phyloP scores from a whole-genome alignment of 495 filamentous ascomycete species.

The Sporormia fimetaria region DNA sequence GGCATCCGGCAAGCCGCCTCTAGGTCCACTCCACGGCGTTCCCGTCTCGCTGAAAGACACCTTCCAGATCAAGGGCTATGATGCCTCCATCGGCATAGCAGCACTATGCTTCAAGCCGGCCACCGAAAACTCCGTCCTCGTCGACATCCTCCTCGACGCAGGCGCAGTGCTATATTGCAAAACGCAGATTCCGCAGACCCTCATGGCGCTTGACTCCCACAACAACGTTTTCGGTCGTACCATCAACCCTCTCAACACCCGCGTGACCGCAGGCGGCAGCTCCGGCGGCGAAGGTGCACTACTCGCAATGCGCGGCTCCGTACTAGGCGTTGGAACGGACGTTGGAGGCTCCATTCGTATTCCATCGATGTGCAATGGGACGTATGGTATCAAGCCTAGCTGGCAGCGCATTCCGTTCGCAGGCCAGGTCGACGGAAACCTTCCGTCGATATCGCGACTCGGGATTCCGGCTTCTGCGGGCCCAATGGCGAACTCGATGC shows the following conservation, averaged over 20 bases:
- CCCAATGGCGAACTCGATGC: conserved; percentile 28
- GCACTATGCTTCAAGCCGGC: conserved; percentile 29
- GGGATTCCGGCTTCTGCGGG: conserved; percentile 31
- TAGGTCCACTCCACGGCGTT: conserved; percentile 34
- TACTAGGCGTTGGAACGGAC: conserved; percentile 45
- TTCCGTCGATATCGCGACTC: conserved; percentile 22
- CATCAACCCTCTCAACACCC: conserved; percentile 30
- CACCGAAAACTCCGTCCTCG: conserved; percentile 25
- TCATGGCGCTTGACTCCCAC: conserved; percentile 34
- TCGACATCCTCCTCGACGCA: conserved; percentile 28
- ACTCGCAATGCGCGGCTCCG: conserved; percentile 30
- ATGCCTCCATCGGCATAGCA: conserved; percentile 31
- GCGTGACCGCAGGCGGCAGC: conserved; percentile 44
- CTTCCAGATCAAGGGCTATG: conserved; percentile 32
- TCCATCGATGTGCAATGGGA: conserved; percentile 51
- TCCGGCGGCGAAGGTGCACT: conserved; percentile 47
- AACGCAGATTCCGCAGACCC: conserved; percentile 37
- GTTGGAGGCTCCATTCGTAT: conserved; percentile 62
- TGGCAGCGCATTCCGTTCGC: conserved; percentile 44
- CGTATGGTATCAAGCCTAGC: conserved; percentile 50
- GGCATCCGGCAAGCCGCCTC: conserved; percentile 24
- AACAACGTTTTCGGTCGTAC: conserved; percentile 37
- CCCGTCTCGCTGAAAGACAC: conserved; percentile 35
- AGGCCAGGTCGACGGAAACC: conserved; percentile 37
- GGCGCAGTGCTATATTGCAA: conserved; percentile 38